Percentiles rank a stretch among this genome's conserved stretches.
These are phyloP conservation scores for Cyberlindnera meyerae DNA, from an alignment of 805 yeast species.

Conservation along the genomic window DNA sequence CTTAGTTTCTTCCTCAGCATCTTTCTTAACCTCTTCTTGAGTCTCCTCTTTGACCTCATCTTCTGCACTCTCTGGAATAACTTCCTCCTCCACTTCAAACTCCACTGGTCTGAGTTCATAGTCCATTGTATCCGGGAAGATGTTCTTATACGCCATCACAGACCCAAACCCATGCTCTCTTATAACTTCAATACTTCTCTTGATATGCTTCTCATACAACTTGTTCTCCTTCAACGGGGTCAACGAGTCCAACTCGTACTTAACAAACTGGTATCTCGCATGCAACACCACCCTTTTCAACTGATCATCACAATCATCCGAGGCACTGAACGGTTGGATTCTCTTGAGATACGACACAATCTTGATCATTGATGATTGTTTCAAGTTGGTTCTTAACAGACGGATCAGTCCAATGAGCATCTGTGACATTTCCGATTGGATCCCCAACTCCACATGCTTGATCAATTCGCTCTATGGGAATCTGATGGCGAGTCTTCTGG, in stretches of 20 bases:
- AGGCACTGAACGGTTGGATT: slow-evolving; percentile 47
- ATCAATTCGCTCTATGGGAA: slow-evolving; percentile 60
- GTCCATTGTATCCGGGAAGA: slow-evolving; percentile 43
- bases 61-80: background rate
- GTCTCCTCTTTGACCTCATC: slow-evolving; percentile 1
- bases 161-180: slow-evolving; percentile 81
- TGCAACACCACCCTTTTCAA: slow-evolving; percentile 58
- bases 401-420: slow-evolving; percentile 71
- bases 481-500: slow-evolving; percentile 61
- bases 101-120: slow-evolving; percentile 18
- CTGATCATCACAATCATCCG: slow-evolving; percentile 24
- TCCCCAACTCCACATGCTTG: slow-evolving; percentile 42
- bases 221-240: slow-evolving; percentile 50
- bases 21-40: background rate
- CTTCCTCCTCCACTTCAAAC: slow-evolving; percentile 9
- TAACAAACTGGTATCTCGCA: slow-evolving; percentile 65
- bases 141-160: slow-evolving; percentile 57
- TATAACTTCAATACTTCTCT: slow-evolving; percentile 75
- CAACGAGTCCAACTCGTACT: slow-evolving; percentile 53
- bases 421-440: slow-evolving; percentile 51
- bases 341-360: slow-evolving; percentile 71
- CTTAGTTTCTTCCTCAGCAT: background rate
- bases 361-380: slow-evolving; percentile 74
- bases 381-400: slow-evolving; percentile 67
- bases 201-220: slow-evolving; percentile 56